A percentile compares a stretch with the other conserved stretches of the same genome.
phyloP scores from a whole-genome alignment of 257 asterid species.

The Solanum chmielewskii region DNA sequence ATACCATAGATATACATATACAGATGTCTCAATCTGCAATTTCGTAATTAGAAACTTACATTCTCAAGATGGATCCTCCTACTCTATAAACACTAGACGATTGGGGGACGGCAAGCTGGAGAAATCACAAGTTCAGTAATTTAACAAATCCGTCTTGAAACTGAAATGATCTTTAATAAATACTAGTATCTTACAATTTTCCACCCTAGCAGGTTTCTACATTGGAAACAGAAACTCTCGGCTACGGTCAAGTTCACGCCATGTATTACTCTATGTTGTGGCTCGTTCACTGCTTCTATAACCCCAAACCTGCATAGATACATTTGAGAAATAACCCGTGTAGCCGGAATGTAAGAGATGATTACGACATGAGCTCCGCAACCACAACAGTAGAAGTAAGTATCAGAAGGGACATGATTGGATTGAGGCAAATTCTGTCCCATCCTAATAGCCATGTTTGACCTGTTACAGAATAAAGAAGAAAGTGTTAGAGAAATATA shows the following conservation, averaged over 20 bases:
- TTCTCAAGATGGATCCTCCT: not conserved
- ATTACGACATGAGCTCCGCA: too few species aligned
- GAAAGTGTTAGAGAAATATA: not conserved
- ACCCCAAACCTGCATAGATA: not conserved
- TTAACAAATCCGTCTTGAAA: not conserved
- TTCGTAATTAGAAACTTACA: not conserved
- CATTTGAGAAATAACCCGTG: too few species aligned
- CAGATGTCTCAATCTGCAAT: not conserved
- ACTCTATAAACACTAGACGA: not conserved
- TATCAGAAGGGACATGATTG: too few species aligned
- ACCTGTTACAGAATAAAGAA: not conserved
- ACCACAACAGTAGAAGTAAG: too few species aligned
- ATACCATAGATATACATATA: not conserved
- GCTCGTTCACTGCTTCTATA: not conserved
- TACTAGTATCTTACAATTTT: not conserved
- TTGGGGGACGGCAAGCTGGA: not conserved
- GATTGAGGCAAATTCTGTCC: too few species aligned
- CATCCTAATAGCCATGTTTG: not conserved
- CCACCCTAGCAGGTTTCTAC: not conserved
- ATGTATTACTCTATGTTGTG: not conserved
- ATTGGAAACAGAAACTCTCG: not conserved
- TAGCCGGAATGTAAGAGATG: too few species aligned
- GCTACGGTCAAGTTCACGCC: not conserved
- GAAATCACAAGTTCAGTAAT: not conserved
- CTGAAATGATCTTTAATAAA: too few species aligned